Base-by-base conservation (phyloP, 352 stramenopile genomes). In the Phytopythium helicoides region DNA sequence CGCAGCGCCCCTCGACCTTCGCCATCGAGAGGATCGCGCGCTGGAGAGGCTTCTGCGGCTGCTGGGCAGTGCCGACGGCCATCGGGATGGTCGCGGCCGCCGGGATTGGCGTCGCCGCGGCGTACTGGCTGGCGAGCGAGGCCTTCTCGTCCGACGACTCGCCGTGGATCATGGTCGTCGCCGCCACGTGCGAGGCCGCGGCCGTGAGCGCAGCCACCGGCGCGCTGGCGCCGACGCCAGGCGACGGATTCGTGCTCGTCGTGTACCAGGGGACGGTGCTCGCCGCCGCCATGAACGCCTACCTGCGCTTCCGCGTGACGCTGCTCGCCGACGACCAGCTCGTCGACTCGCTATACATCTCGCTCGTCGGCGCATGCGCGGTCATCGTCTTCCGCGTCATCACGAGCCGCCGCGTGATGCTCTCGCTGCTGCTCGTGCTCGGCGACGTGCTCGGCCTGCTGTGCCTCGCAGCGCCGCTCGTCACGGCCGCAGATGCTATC, bases 391-490 rank as follows among this genome's bases (percentile, higher is more conserved):
- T 73, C 39, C 73, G 73, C 28, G 62, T 81, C 21, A 61, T 80
- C n/a, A 68, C 73, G 9, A 83, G 73, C 67, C 73, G 74, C 38
- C 54, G 63, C 18, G 73, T 83, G 19, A 68, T 83, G 60, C 60
- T 66, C 51, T 79, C 58, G 40, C 52, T 83, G 48, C 39, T 83
- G 34, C 45, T 72, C 22, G 60, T 83, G 23, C 15, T 76, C 34
- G 65, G 56, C 42, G 73, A 83, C 53, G 57, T 65, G 15, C 58
- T 80, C 5, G 73, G 70, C 0, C 59, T 83, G 37, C 59, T 76
- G 15, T 62, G 46, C 49, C 58, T 76, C 46, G 66, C 71, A 26
- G 64, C 62, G 18, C 73, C 73, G 16, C 68, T 83, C 51, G 62
- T 79, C 25, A 54, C 66, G 18, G 68, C 73, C 12, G 69, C 64